phyloP scores from a whole-genome alignment of 768 basidiomycete species.

The Strobilomyces confusus region DNA sequence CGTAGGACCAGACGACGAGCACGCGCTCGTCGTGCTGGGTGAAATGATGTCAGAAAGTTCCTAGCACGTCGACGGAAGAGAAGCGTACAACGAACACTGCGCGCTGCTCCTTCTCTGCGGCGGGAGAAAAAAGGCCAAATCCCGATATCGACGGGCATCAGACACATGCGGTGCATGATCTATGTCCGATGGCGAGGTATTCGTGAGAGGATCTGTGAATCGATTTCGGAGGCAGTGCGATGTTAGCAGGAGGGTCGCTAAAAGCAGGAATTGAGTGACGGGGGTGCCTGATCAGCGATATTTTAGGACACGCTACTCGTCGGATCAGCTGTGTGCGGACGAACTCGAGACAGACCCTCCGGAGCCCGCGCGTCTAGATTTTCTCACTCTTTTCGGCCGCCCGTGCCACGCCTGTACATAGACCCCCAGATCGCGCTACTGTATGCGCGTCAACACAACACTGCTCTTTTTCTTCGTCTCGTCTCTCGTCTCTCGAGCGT shows the following conservation, averaged over 20 bases:
- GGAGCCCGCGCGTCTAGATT: no score
- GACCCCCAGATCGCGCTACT: no score
- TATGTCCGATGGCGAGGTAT: background rate
- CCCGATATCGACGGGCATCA: constrained; percentile 19
- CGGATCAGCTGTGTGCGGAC: background rate
- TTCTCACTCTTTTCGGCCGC: no score
- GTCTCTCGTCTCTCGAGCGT: no score
- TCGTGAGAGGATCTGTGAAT: constrained; percentile 27
- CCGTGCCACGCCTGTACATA: no score
- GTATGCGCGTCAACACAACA: no score
- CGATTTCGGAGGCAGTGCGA: constrained; percentile 6
- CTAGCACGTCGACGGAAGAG: constrained; percentile 8
- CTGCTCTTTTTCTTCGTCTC: no score
- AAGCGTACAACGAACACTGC: constrained; percentile 74
- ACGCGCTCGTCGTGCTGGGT: constrained; percentile 76
- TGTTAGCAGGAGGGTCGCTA: constrained; percentile 7
- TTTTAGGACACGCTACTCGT: constrained; percentile 12
- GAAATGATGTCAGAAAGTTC: constrained; percentile 3
- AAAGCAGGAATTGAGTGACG: constrained; percentile 3
- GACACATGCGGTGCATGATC: constrained; percentile 4
- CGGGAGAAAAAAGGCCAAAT: constrained; percentile 27
- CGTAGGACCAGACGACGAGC: constrained; percentile 81
- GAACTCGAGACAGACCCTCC: background rate
- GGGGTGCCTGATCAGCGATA: constrained; percentile 22
- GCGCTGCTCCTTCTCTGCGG: constrained; percentile 88